These are phyloP conservation scores for Chalara sp. DNA, from an alignment of 2,329 filamentous ascomycete species.

Conservation along the genomic window DNA sequence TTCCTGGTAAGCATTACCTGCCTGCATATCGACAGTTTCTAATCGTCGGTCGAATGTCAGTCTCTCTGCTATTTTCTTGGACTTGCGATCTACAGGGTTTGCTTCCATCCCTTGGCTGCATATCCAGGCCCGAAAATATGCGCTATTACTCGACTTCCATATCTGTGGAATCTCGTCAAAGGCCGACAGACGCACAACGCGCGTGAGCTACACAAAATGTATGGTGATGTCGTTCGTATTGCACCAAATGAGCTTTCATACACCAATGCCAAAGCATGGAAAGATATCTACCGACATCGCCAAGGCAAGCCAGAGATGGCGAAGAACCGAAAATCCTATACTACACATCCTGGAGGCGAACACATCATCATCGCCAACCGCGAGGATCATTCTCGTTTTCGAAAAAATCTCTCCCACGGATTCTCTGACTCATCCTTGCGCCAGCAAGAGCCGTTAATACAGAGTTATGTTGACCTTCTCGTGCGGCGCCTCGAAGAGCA, in stretches of 20 bases:
- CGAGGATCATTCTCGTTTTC: conserved; percentile 19
- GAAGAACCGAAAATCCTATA: conserved; percentile 12
- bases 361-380: conserved; percentile 11
- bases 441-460: conserved; percentile 24
- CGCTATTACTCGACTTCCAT: conserved; percentile 7
- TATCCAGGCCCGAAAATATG: conserved; percentile 25
- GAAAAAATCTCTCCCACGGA: conserved; percentile 21
- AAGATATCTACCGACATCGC: conserved; percentile 8
- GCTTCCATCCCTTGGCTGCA: conserved; percentile 25
- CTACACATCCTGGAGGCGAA: conserved; percentile 11
- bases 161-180: background rate
- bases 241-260: conserved; percentile 26
- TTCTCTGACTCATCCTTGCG: conserved; percentile 26
- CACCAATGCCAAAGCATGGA: conserved; percentile 19
- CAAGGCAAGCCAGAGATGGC: background rate
- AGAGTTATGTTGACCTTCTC: conserved; percentile 10
- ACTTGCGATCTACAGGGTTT: conserved; percentile 8
- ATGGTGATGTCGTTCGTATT: conserved; percentile 14
- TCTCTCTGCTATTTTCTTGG: conserved; percentile 1
- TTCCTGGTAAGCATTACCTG: background rate
- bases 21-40: background rate
- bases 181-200: conserved; percentile 2
- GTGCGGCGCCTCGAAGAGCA: conserved; percentile 8
- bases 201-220: conserved; percentile 6
- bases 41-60: background rate